Conservation (phyloP, 306 rosid species). For the Quercus variabilis region DNA sequence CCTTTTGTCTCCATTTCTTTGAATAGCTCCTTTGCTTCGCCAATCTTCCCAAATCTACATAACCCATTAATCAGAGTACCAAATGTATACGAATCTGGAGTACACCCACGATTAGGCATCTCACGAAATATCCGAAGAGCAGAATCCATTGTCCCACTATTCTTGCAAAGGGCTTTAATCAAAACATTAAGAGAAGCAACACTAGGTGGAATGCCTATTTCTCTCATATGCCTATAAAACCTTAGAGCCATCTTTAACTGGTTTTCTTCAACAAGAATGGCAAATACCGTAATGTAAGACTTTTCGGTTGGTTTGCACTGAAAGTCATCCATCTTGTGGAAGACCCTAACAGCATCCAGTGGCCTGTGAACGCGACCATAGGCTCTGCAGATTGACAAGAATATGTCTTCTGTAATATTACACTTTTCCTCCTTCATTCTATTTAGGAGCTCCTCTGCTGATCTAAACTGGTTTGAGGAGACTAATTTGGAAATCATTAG, state of each 20-base stretch:
- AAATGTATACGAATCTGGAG: slow-evolving; percentile 83
- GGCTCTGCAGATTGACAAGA: slow-evolving; percentile 63
- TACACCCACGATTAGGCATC: slow-evolving; percentile 72
- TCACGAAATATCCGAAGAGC: slow-evolving; percentile 67
- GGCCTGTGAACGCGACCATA: slow-evolving; percentile 80
- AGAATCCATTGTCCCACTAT: slow-evolving; percentile 52
- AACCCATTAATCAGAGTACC: slow-evolving; percentile 88
- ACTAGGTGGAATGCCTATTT: slow-evolving; percentile 50
- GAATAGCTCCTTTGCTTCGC: slow-evolving; percentile 65
- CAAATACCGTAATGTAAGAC: slow-evolving; percentile 57
- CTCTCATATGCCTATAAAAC: slow-evolving; percentile 72
- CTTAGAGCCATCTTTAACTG: slow-evolving; percentile 62
- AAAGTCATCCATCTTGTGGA: slow-evolving; percentile 61
- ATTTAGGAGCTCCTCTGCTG: slow-evolving; percentile 64
- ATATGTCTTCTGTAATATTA: slow-evolving; percentile 47
- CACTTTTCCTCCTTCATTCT: slow-evolving; percentile 85
- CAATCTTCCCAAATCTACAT: slow-evolving; percentile 59
- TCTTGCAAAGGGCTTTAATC: slow-evolving; percentile 88
- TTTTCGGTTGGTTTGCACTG: slow-evolving; percentile 56
- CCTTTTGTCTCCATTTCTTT: slow-evolving; percentile 65
- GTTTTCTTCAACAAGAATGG: slow-evolving; percentile 85
- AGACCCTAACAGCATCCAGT: slow-evolving; percentile 65
- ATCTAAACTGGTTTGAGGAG: slow-evolving; percentile 67
- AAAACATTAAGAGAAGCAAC: slow-evolving; percentile 76
- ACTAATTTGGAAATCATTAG: slow-evolving; percentile 57